These are phyloP conservation scores for Saturnispora diversa DNA, from an alignment of 805 yeast genomes.

Conservation along the genomic window DNA sequence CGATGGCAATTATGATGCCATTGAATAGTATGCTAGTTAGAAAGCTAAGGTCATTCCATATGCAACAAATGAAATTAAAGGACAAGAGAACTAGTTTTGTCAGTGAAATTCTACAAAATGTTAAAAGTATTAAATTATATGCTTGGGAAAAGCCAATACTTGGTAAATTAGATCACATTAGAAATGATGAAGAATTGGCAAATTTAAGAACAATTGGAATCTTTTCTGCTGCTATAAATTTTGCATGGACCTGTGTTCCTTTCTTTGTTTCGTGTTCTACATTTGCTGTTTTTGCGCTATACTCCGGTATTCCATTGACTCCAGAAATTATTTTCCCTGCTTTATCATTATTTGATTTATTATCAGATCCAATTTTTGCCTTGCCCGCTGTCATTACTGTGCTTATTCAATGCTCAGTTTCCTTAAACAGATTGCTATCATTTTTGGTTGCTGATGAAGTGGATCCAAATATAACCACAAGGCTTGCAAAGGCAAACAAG, in stretches of 20 bases:
- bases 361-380: slow-evolving; percentile 50
- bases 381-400: slow-evolving; percentile 52
- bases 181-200: slow-evolving; percentile 51
- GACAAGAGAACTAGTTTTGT: slow-evolving; percentile 52
- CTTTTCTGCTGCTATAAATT: slow-evolving; percentile 38
- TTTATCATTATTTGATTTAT: slow-evolving; percentile 48
- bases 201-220: slow-evolving; percentile 44
- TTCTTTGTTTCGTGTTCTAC: slow-evolving; percentile 55
- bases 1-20: slow-evolving; percentile 51
- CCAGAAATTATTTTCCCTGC: slow-evolving; percentile 68
- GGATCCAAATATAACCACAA: slow-evolving; percentile 31
- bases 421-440: slow-evolving; percentile 44
- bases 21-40: slow-evolving; percentile 42
- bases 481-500: slow-evolving; percentile 18
- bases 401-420: slow-evolving; percentile 50
- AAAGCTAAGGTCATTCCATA: slow-evolving; percentile 38
- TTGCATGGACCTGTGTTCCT: slow-evolving; percentile 60
- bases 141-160: slow-evolving; percentile 67
- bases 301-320: slow-evolving; percentile 43
- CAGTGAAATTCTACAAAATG: slow-evolving; percentile 51
- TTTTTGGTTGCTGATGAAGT: slow-evolving; percentile 39
- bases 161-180: slow-evolving; percentile 39
- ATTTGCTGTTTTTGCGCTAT: slow-evolving; percentile 44
- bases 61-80: slow-evolving; percentile 52
- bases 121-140: slow-evolving; percentile 58